Evolutionary conservation across 371 early-diverging fungal genomes (phyloP).

Genomic region (Mucor irregularis): DNA sequence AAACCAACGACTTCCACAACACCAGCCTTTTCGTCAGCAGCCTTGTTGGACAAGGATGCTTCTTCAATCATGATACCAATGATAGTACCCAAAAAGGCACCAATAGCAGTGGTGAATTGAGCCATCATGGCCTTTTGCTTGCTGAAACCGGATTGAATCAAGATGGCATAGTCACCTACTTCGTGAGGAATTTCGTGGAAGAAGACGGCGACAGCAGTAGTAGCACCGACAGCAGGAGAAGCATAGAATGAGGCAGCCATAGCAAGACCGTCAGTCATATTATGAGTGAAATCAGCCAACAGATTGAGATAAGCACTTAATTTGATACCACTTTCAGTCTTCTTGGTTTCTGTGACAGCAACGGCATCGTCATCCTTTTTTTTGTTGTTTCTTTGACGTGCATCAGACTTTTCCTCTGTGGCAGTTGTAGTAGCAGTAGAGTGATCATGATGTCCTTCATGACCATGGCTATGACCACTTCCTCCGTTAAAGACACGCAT

Average conservation of each 20-base stretch:
- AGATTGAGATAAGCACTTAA: conserved; percentile 81
- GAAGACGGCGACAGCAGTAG: conserved; percentile 89
- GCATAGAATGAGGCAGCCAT: conserved; percentile 88
- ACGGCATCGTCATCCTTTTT: conserved; percentile 5
- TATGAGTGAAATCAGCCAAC: conserved; percentile 88
- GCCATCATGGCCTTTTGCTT: conserved; percentile 75
- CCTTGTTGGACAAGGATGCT: conserved; percentile 4
- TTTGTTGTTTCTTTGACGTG: conserved; percentile 28
- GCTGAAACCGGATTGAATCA: conserved; percentile 83
- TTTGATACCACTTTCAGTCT: conserved; percentile 49
- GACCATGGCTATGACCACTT: conserved; percentile 59
- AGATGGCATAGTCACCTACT: conserved; percentile 90
- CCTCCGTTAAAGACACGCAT: conserved; percentile 80
- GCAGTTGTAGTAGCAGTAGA: conserved; percentile 1
- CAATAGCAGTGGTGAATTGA: conserved; percentile 83
- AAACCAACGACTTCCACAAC: conserved; percentile 34
- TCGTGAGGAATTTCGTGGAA: conserved; percentile 95
- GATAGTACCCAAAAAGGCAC: conserved; percentile 80
- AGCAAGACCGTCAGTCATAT: conserved; percentile 92
- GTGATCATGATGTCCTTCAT: conserved; percentile 16
- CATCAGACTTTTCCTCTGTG: conserved; percentile 19
- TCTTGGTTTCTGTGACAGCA: neutral
- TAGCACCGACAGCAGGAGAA: conserved; percentile 80
- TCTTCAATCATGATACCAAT: conserved; percentile 84
- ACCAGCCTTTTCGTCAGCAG: conserved; percentile 4